Percentiles rank a stretch among this genome's conserved stretches.
Evolutionary conservation across 164 flowering plant genomes (phyloP).

Genomic region (Paratinospora sagittata): DNA sequence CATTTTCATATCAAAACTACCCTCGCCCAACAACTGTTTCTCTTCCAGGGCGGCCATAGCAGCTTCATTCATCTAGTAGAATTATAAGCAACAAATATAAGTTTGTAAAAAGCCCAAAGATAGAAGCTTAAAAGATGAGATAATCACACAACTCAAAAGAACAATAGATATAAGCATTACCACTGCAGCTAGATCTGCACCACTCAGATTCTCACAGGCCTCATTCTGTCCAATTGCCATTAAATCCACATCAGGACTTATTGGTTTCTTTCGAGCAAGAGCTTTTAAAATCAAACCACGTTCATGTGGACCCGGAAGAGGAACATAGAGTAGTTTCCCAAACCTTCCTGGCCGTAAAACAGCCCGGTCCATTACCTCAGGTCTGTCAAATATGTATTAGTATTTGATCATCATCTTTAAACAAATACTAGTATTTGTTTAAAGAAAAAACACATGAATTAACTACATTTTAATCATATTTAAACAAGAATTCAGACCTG

Average conservation of each 20-base stretch:
- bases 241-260: constrained; percentile 65
- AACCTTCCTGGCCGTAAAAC: constrained; percentile 83
- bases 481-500: constrained; percentile 36
- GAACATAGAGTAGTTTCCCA: constrained; percentile 79
- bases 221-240: constrained; percentile 44
- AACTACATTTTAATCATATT: background rate
- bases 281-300: constrained; percentile 71
- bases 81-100: background rate
- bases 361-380: constrained; percentile 77
- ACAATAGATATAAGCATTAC: constrained; percentile 30
- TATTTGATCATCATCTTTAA: background rate
- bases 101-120: background rate
- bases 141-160: background rate
- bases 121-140: background rate
- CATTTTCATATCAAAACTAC: constrained; percentile 16
- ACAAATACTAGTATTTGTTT: too few relatives aligned
- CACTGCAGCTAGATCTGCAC: constrained; percentile 86
- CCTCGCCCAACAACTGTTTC: constrained; percentile 12
- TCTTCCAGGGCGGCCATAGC: constrained; percentile 67
- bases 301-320: constrained; percentile 65
- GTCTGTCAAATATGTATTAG: constrained; percentile 35
- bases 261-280: constrained; percentile 55
- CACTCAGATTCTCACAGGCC: constrained; percentile 72
- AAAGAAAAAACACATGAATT: background rate
- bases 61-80: constrained; percentile 66